phyloP scores from a whole-genome alignment of 352 stramenopile species.

The Phytophthora crassamura region DNA sequence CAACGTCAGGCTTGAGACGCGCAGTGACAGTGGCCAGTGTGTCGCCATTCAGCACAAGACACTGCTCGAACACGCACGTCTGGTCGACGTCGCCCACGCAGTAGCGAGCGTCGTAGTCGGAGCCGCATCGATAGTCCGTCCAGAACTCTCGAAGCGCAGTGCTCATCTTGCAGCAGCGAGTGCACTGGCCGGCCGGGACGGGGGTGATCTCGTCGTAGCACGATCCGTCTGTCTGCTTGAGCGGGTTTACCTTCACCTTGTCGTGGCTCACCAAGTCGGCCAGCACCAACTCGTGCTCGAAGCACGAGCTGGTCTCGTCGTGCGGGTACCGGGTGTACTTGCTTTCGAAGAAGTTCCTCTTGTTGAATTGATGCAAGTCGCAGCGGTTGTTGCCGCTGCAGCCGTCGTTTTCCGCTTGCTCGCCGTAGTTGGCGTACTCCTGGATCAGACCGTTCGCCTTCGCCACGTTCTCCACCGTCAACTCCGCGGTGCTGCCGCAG shows the following conservation, averaged over 20 bases:
- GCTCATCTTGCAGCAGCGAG: slow-evolving; percentile 53
- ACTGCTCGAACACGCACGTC: slow-evolving; percentile 56
- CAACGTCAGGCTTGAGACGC: slow-evolving; percentile 37
- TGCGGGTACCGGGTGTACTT: slow-evolving; percentile 31
- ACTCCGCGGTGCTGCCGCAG: slow-evolving; percentile 5
- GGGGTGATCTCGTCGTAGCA: slow-evolving; percentile 38
- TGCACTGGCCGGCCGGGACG: slow-evolving; percentile 39
- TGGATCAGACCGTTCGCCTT: slow-evolving; percentile 38
- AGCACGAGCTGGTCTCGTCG: slow-evolving; percentile 31
- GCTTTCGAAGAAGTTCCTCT: slow-evolving; percentile 53
- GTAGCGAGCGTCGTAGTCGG: slow-evolving; percentile 46
- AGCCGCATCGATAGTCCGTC: slow-evolving; percentile 65
- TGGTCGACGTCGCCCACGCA: slow-evolving; percentile 47
- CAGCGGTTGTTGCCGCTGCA: slow-evolving; percentile 56
- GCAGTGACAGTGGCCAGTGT: slow-evolving; percentile 46
- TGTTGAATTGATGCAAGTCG: slow-evolving; percentile 42
- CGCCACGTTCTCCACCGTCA: slow-evolving; percentile 42
- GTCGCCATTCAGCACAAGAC: slow-evolving; percentile 55
- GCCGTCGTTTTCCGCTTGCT: slow-evolving; percentile 52
- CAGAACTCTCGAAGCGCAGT: slow-evolving; percentile 59
- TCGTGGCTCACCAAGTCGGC: slow-evolving; percentile 34
- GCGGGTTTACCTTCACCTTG: slow-evolving; percentile 43
- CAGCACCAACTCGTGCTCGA: slow-evolving; percentile 22
- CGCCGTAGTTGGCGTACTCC: slow-evolving; percentile 47
- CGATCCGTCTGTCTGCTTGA: slow-evolving; percentile 21